These are phyloP conservation scores for Brassica nigra DNA, from an alignment of 345 rosid genomes.

Conservation along the genomic window DNA sequence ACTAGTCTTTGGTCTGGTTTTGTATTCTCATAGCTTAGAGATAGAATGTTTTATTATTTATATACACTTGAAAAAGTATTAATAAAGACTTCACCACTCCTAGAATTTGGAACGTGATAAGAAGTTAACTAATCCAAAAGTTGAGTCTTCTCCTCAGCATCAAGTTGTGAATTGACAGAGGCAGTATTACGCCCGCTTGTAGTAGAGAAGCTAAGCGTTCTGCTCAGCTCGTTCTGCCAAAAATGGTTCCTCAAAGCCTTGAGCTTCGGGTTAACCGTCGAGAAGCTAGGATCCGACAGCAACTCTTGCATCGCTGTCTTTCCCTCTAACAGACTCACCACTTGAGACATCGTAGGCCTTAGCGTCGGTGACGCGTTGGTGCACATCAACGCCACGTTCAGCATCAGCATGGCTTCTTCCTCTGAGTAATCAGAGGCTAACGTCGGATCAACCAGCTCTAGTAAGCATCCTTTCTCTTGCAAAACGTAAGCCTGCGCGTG, in stretches of 20 bases:
- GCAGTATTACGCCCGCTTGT: conserved; percentile 37
- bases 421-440: conserved; percentile 56
- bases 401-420: conserved; percentile 74
- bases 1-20: background rate
- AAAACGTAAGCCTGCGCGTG: conserved; percentile 64
- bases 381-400: conserved; percentile 78
- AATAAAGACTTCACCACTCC: background rate
- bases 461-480: conserved; percentile 67
- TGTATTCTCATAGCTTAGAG: background rate
- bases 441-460: conserved; percentile 66
- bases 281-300: conserved; percentile 71
- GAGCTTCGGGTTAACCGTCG: conserved; percentile 61
- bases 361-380: conserved; percentile 79
- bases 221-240: conserved; percentile 72
- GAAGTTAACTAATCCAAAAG: conserved; percentile 35
- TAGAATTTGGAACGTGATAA: background rate
- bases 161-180: conserved; percentile 36
- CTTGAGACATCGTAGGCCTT: conserved; percentile 91
- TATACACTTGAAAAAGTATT: conserved; percentile 21
- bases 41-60: background rate
- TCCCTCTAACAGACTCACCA: conserved; percentile 82
- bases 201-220: conserved; percentile 56
- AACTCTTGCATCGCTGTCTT: conserved; percentile 68
- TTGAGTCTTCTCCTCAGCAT: conserved; percentile 41
- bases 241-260: conserved; percentile 73